Conservation (phyloP, 306 rosid genomes). For the Vigna nakashimae region DNA sequence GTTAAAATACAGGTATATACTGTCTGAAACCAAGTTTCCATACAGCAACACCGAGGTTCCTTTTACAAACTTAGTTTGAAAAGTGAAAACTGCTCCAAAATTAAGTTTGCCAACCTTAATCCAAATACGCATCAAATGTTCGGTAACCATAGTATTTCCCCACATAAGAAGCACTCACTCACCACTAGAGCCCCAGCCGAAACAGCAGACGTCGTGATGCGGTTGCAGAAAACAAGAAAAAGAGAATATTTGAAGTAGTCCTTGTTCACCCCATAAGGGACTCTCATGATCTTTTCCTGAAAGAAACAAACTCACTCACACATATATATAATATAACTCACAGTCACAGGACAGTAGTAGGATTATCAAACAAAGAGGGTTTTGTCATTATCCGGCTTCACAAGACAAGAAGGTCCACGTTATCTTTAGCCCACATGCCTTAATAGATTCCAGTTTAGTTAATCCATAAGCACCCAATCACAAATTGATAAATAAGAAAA, state of each 20-base stretch:
- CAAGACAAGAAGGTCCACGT: background rate
- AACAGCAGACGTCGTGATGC: conserved; percentile 27
- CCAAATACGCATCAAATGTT: background rate
- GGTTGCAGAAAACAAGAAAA: conserved; percentile 41
- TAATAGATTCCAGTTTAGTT: background rate
- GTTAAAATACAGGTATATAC: too few species aligned
- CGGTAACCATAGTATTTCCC: background rate
- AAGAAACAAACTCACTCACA: background rate
- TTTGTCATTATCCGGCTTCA: background rate
- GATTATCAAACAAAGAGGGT: background rate
- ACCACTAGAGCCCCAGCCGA: conserved; percentile 34
- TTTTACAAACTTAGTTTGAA: too few species aligned
- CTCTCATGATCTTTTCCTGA: conserved; percentile 42
- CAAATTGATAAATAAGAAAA: background rate
- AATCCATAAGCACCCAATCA: background rate
- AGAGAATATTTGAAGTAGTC: conserved; percentile 40
- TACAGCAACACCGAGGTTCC: too few species aligned
- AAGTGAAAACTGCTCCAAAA: too few species aligned
- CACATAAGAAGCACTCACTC: background rate
- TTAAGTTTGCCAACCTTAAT: too few species aligned
- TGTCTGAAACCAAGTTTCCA: too few species aligned
- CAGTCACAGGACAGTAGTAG: background rate
- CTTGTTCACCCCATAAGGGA: conserved; percentile 39
- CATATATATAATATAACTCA: background rate
- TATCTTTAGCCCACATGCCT: background rate